Percentiles rank a stretch among this genome's conserved stretches.
Evolutionary conservation across 192 early-diverging fungal species (phyloP).

Genomic region (Entophlyctis luteolus): DNA sequence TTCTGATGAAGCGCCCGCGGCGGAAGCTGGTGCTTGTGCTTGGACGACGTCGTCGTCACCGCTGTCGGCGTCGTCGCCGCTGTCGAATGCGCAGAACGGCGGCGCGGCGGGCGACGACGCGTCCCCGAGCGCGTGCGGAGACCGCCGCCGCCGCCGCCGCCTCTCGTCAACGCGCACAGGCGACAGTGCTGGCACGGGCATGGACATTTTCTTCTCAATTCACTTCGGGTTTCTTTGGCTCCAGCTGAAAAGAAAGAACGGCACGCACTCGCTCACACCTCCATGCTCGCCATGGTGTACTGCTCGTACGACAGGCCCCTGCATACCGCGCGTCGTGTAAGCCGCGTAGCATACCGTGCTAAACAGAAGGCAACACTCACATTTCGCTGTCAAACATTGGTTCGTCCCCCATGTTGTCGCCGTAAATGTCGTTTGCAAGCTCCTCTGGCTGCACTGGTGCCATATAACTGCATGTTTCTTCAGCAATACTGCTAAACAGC

Average conservation of each 20-base stretch:
- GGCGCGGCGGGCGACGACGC: too few relatives aligned
- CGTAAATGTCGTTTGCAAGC: slow-evolving; percentile 39
- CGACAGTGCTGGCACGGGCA: too few relatives aligned
- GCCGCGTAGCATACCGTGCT: too few relatives aligned
- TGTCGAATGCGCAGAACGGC: not conserved
- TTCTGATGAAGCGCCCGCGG: not conserved
- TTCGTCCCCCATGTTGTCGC: slow-evolving; percentile 32
- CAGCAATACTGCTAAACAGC: not conserved
- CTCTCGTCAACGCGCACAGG: not conserved
- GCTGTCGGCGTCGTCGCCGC: not conserved
- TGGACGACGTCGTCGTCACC: not conserved
- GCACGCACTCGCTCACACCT: slow-evolving; percentile 36
- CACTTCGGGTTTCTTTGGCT: too few relatives aligned
- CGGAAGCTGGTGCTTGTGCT: not conserved
- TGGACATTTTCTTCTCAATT: too few relatives aligned
- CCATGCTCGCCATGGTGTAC: slow-evolving; percentile 66
- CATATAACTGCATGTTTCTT: slow-evolving; percentile 10
- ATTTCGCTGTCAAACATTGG: slow-evolving; percentile 24
- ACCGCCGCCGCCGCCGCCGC: not conserved
- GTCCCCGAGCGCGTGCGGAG: not conserved
- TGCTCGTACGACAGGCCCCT: slow-evolving; percentile 55
- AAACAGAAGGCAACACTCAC: too few relatives aligned
- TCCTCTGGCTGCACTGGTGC: slow-evolving; percentile 54
- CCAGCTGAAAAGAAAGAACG: too few relatives aligned
- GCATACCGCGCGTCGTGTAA: too few relatives aligned